Conservation (phyloP, 1,284 basidiomycete genomes). For the Fomitopsis schrenkii region DNA sequence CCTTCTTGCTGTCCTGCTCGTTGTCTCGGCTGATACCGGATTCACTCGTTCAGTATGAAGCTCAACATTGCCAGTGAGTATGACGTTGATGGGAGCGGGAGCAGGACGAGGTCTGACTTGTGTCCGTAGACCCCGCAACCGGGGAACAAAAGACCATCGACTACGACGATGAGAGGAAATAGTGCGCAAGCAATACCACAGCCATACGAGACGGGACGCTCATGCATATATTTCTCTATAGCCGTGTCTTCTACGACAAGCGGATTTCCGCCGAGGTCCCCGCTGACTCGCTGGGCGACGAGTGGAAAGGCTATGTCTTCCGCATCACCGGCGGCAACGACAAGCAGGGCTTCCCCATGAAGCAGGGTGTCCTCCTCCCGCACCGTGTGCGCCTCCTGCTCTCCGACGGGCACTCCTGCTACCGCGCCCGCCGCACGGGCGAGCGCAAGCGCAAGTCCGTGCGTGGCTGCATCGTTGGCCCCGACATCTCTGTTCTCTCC, state of each 20-base stretch:
- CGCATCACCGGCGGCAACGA: slow-evolving; percentile 97
- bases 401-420: slow-evolving; percentile 96
- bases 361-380: slow-evolving; percentile 96
- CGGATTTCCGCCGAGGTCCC: slow-evolving; percentile 95
- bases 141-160: slow-evolving; percentile 97
- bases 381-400: slow-evolving; percentile 95
- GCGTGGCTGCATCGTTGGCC: slow-evolving; percentile 95
- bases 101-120: slow-evolving; percentile 12
- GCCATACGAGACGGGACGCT: not conserved
- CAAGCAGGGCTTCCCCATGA: slow-evolving; percentile 98
- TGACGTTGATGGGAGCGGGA: slow-evolving; percentile 3
- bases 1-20: not conserved
- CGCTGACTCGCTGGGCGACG: slow-evolving; percentile 89
- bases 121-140: slow-evolving; percentile 77
- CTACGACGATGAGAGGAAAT: slow-evolving; percentile 89
- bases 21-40: slow-evolving; percentile 2
- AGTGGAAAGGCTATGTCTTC: slow-evolving; percentile 97
- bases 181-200: slow-evolving; percentile 42
- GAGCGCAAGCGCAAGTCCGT: slow-evolving; percentile 99
- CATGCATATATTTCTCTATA: slow-evolving; percentile 25
- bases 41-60: slow-evolving; percentile 66
- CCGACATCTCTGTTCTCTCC: slow-evolving; percentile 95
- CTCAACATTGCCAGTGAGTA: slow-evolving; percentile 92
- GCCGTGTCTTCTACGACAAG: slow-evolving; percentile 95
- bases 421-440: slow-evolving; percentile 88